Base-by-base conservation (phyloP, 2,329 filamentous ascomycete genomes). In the Zelopaecilomyces penicillatus region DNA sequence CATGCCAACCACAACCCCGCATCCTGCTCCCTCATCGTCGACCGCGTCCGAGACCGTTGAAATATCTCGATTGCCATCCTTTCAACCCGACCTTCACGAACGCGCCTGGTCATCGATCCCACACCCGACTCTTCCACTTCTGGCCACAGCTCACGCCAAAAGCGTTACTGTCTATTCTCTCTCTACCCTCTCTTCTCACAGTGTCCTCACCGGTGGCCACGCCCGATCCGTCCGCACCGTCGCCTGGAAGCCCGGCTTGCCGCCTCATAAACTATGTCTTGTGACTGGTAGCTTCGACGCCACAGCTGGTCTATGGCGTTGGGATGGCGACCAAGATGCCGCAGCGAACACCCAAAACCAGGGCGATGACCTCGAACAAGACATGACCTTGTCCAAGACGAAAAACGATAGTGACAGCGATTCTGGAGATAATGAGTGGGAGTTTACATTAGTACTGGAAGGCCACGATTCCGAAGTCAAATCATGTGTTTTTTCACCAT, bases 381-480 rank as follows among this genome's bases (percentile, higher is more conserved):
- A 76, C 45, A 64, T 73, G 41, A 61, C 59, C 8, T 28, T 36
- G 9, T 30, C 38, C 8, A 30, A 26, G 8, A 28, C 29, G 19
- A 30, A 36, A 11, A 11, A 10, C 5, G 43, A 50, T 12, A 43
- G 40, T 11, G 50, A 47, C 8, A 42, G 39, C 9, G 70, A 71
- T 3, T 71, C 79, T 4, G 82, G 80, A 4, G 78, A 84, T 0
- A 85, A 90, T 42, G 90, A 95, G 50, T 98, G 93, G 87, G 83
- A 89, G 42, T 94, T 96, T 57, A 86, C 86, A 0, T 82, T 96
- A 6, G 85, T 97, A 1, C 75, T 98, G 1, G 93, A 97, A 58
- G 93, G 93, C 0, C 93, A 97, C 62, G 93, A 97, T 59, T 88
- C 85, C 27, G 93, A 98, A 66, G 86, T 98, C 71, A 85, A 96